These are phyloP conservation scores for Alternaria alternata DNA, from an alignment of 2,329 filamentous ascomycete genomes.

Conservation along the genomic window DNA sequence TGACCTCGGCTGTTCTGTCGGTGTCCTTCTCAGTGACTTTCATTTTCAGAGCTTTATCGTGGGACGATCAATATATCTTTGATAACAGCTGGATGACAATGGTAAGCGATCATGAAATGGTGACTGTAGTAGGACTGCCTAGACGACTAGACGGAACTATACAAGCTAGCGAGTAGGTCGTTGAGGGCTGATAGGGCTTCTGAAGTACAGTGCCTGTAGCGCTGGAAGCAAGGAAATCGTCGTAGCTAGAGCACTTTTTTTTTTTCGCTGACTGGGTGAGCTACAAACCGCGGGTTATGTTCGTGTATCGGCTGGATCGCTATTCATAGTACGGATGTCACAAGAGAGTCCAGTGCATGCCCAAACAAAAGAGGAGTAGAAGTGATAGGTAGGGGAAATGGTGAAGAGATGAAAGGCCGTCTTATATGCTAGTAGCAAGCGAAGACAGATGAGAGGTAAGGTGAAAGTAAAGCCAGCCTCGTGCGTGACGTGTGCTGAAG, in stretches of 20 bases:
- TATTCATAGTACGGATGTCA: neutral
- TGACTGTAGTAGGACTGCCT: neutral
- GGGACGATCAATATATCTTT: neutral
- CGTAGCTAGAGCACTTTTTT: too few species aligned
- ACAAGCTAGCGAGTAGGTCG: neutral
- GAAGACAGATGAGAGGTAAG: neutral
- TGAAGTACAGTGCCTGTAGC: neutral
- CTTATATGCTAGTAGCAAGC: neutral
- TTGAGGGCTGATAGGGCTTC: neutral
- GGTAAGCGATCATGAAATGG: neutral
- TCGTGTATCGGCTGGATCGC: neutral
- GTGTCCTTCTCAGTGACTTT: conserved; percentile 46
- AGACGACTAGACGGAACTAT: neutral
- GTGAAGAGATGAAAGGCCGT: neutral
- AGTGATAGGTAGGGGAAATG: neutral
- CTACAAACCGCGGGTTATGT: neutral
- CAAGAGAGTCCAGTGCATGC: neutral
- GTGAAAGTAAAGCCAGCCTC: neutral
- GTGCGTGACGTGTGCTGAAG: neutral
- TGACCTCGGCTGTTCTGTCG: conserved; percentile 45
- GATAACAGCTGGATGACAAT: too few species aligned
- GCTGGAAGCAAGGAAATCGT: neutral
- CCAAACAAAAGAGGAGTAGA: neutral
- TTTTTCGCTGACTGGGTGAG: too few species aligned
- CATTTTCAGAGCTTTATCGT: conserved; percentile 40